These are phyloP conservation scores for Helminthosporium solani DNA, from an alignment of 2,329 filamentous ascomycete species.

Conservation along the genomic window DNA sequence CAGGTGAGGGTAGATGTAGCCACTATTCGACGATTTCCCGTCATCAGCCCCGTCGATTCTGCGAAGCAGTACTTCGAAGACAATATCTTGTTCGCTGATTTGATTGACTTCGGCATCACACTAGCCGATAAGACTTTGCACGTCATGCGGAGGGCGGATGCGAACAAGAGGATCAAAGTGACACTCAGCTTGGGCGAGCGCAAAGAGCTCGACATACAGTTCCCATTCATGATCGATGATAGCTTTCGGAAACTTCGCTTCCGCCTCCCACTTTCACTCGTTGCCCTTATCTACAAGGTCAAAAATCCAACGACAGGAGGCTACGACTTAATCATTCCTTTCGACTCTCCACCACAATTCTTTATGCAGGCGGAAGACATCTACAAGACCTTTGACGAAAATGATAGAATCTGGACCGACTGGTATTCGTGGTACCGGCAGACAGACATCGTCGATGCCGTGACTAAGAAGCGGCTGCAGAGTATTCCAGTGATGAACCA, in stretches of 20 bases:
- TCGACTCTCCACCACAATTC: slow-evolving; percentile 46
- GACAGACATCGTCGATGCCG: slow-evolving; percentile 59
- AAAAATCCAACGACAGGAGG: slow-evolving; percentile 9
- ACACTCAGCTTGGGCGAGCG: slow-evolving; percentile 45
- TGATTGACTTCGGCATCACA: slow-evolving; percentile 64
- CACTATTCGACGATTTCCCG: slow-evolving; percentile 2
- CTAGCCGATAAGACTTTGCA: slow-evolving; percentile 58
- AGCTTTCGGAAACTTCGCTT: slow-evolving; percentile 42
- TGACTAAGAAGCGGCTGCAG: slow-evolving; percentile 15
- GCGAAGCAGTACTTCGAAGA: slow-evolving; percentile 24
- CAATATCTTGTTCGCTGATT: slow-evolving; percentile 37
- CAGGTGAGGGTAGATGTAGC: slow-evolving; percentile 10
- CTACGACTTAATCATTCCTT: slow-evolving; percentile 35
- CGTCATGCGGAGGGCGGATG: slow-evolving; percentile 53
- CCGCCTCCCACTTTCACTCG: slow-evolving; percentile 47
- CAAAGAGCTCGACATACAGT: slow-evolving; percentile 49
- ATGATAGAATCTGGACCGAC: slow-evolving; percentile 54
- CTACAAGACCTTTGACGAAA: slow-evolving; percentile 13
- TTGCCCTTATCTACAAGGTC: slow-evolving; percentile 43
- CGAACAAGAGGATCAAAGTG: slow-evolving; percentile 33
- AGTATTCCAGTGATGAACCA: slow-evolving; percentile 31
- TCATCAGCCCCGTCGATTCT: slow-evolving; percentile 27
- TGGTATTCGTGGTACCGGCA: slow-evolving; percentile 63
- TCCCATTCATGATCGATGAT: slow-evolving; percentile 35
- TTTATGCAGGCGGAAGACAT: slow-evolving; percentile 36